Conservation (phyloP, 768 basidiomycete genomes). For the Gelatoporia subvermispora region DNA sequence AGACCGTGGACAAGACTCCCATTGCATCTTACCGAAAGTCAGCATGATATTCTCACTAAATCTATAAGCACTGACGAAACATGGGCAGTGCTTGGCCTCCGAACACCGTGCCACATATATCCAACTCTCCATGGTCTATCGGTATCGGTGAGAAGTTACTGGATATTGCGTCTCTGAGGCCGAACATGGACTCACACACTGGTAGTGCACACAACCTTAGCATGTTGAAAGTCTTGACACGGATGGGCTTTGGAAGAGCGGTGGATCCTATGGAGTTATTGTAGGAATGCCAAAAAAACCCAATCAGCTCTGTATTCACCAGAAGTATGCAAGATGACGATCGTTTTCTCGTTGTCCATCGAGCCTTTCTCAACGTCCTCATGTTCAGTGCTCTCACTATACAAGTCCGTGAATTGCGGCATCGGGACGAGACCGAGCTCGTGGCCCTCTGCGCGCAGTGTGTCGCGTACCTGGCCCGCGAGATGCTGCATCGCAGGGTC, state of each 20-base stretch:
- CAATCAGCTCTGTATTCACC: neutral
- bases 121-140: too few relatives aligned
- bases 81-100: too few relatives aligned
- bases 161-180: too few relatives aligned
- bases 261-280: slow-evolving; percentile 11
- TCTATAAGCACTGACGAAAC: too few relatives aligned
- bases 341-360: neutral
- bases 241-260: slow-evolving; percentile 16
- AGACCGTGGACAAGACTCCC: too few relatives aligned
- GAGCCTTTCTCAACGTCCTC: neutral
- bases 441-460: slow-evolving; percentile 3
- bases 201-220: too few relatives aligned
- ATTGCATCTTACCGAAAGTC: too few relatives aligned
- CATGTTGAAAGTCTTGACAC: neutral
- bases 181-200: too few relatives aligned
- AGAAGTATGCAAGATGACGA: slow-evolving; percentile 13
- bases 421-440: slow-evolving; percentile 9
- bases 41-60: too few relatives aligned
- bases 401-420: slow-evolving; percentile 16
- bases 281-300: too few relatives aligned
- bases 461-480: slow-evolving; percentile 9
- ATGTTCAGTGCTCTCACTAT: neutral
- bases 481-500: slow-evolving; percentile 16
- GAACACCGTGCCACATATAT: too few relatives aligned
- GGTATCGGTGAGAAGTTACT: too few relatives aligned